These are phyloP conservation scores for Fusarium torreyae DNA, from an alignment of 2,329 filamentous ascomycete species.

Conservation along the genomic window DNA sequence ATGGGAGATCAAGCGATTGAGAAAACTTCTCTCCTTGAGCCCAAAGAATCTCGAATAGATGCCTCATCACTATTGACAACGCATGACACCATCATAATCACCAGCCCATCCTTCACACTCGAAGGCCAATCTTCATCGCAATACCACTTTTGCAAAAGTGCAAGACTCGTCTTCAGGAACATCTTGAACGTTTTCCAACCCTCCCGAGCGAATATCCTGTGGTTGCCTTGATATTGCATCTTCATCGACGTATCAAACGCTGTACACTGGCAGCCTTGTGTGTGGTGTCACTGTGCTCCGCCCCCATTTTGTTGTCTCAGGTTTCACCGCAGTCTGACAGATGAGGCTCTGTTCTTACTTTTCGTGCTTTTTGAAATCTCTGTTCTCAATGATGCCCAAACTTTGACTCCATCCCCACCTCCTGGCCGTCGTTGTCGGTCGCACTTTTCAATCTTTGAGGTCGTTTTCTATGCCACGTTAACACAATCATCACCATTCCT, in stretches of 20 bases:
- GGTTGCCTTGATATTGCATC: neutral
- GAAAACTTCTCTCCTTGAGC: neutral
- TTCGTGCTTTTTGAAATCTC: neutral
- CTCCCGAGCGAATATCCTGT: rapidly evolving
- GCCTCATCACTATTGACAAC: rapidly evolving
- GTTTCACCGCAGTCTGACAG: constrained; percentile 13
- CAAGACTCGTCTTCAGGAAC: neutral
- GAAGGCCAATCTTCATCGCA: neutral
- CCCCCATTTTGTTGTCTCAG: constrained; percentile 1
- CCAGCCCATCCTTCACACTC: neutral
- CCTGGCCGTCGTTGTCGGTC: constrained; percentile 5
- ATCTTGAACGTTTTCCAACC: neutral
- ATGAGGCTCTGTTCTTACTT: constrained; percentile 33
- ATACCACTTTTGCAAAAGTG: neutral
- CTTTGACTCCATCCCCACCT: neutral
- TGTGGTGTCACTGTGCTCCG: constrained; percentile 19
- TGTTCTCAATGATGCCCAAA: constrained; percentile 12
- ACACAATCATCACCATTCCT: constrained; percentile 21
- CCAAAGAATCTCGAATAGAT: rapidly evolving
- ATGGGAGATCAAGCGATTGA: neutral
- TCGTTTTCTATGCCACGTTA: constrained; percentile 34
- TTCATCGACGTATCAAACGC: neutral
- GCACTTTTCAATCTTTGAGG: constrained; percentile 4
- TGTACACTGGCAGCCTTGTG: neutral
- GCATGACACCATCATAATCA: no score